These are phyloP conservation scores for Parasitella parasitica DNA, from an alignment of 371 early-diverging fungal genomes.

Conservation along the genomic window DNA sequence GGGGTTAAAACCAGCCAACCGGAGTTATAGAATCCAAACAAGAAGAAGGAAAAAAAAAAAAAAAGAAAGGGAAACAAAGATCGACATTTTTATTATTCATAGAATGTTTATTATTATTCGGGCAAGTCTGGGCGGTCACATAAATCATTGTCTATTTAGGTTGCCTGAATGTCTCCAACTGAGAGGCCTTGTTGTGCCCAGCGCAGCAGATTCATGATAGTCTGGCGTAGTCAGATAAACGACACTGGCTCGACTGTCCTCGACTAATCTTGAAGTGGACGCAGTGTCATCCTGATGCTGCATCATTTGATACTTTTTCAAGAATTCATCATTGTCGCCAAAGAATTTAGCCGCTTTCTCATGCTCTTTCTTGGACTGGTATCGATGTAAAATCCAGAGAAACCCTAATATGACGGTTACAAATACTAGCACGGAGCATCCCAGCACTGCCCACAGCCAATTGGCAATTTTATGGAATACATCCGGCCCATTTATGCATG, in stretches of 20 bases:
- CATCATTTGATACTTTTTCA: conserved; percentile 39
- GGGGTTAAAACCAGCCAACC: background rate
- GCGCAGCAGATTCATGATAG: conserved; percentile 23
- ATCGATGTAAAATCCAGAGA: conserved; percentile 47
- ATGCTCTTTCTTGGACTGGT: conserved; percentile 45
- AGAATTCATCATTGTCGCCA: conserved; percentile 48
- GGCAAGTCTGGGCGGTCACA: background rate
- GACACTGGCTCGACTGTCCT: background rate
- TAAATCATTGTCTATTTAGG: background rate
- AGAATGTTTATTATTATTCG: too few relatives aligned
- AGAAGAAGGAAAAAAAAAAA: conserved; percentile 9
- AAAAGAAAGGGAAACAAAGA: conserved; percentile 8
- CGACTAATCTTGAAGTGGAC: conserved; percentile 1
- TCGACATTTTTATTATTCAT: background rate
- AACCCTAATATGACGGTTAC: conserved; percentile 25
- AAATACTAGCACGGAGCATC: conserved; percentile 36
- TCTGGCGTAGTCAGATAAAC: conserved; percentile 24
- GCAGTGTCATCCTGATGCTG: conserved; percentile 15
- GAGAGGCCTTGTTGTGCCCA: conserved; percentile 21
- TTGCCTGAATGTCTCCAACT: conserved; percentile 21
- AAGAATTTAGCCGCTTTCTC: conserved; percentile 43
- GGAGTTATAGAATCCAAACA: conserved; percentile 1
- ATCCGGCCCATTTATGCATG: conserved; percentile 44
- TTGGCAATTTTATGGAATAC: too few relatives aligned
- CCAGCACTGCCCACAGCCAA: conserved; percentile 47